Evolutionary conservation across 106 monocot genomes (phyloP), one percentile per base, ranked within the genome.

Genomic region (Chionographis japonica): DNA sequence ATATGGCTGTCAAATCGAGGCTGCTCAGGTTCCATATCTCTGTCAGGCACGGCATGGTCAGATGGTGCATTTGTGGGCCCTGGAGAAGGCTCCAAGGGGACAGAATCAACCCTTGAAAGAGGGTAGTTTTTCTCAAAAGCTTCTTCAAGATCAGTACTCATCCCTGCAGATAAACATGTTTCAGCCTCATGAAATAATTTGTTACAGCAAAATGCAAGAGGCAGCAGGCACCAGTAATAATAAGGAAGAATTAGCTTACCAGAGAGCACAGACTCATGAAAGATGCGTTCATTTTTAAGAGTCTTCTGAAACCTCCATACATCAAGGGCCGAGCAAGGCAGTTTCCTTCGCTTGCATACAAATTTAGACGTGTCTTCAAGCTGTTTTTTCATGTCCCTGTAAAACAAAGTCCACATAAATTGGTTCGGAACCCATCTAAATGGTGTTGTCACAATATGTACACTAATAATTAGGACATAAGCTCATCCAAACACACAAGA

Each of bases 371-470:
- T 57, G 42, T 85, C 78, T n/a, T 78, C 58, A 50, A 87, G 75
- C 65, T 84, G 86, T 20, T 58, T 69, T 52, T 74, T 78, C 75
- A 94, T 85, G 37, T 77, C 77, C 60, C 94, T 94, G 58, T 11
- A 66, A 10, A 68, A 65, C 16, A 62, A 38, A 65, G 14, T 27
- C 27, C 12, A 52, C 14, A 9, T 27, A 53, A 19, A 40, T 49
- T 10, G 16, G 10, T 15, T 37, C 2, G 13, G 40, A 39, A 50
- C 4, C 39, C 20, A 65, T 50, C 4, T 68, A 17, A 19, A 62
- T 27, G 39, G 50, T 19, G 14, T 19, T 3, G 8, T 63, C 52
- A 52, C 13, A 68, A 52, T 55, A 18, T 56, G n/a, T 40, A n/a
- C 8, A 40, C 11, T 0, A 27, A 27, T 27, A 27, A 27, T 27